phyloP scores from a whole-genome alignment of 2,329 filamentous ascomycete species.

The Fusarium piperis region DNA sequence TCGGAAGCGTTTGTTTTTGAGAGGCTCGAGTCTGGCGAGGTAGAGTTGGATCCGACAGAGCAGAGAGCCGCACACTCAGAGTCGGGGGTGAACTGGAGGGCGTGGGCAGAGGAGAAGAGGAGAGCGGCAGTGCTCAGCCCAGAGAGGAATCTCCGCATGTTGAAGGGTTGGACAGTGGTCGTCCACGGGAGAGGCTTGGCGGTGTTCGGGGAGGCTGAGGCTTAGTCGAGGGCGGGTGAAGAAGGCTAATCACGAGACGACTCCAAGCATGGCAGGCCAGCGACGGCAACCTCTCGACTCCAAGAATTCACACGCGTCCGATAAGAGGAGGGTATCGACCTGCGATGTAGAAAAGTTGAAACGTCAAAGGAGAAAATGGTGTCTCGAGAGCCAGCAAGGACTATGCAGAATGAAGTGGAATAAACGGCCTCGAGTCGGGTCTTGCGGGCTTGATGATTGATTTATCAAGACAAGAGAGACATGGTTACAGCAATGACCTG shows the following conservation, averaged over 20 bases:
- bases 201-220: background rate
- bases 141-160: background rate
- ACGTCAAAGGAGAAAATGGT: background rate
- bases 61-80: slow-evolving; percentile 62
- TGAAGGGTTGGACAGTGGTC: background rate
- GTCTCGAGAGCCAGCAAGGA: background rate
- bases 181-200: background rate
- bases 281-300: background rate
- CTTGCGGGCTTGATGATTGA: background rate
- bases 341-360: background rate
- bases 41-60: slow-evolving; percentile 51
- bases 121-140: background rate
- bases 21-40: slow-evolving; percentile 43
- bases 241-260: background rate
- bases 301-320: background rate
- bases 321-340: background rate
- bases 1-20: slow-evolving; percentile 58
- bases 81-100: slow-evolving; percentile 58
- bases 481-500: background rate
- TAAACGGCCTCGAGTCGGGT: background rate
- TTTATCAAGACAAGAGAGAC: background rate
- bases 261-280: background rate
- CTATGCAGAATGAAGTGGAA: background rate
- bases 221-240: background rate
- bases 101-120: slow-evolving; percentile 20